A percentile compares a stretch with the other conserved stretches of the same genome.
Conservation (phyloP, 352 stramenopile genomes). For the Phytophthora hibernalis region DNA sequence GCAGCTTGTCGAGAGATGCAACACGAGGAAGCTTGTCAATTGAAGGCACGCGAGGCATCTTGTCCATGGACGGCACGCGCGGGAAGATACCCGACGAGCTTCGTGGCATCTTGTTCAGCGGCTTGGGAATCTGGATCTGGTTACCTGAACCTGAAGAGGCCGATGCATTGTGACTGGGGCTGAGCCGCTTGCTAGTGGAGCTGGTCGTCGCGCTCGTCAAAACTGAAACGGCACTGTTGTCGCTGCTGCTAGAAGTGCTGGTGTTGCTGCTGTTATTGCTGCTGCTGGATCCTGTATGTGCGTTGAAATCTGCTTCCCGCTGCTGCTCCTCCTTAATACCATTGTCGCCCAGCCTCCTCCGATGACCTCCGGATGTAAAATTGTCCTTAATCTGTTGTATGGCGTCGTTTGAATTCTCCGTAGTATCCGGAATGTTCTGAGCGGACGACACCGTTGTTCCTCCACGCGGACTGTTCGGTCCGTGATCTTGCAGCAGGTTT, state of each 20-base stretch:
- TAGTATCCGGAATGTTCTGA: slow-evolving; percentile 19
- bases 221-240: slow-evolving; percentile 19
- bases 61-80: slow-evolving; percentile 80
- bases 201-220: slow-evolving; percentile 17
- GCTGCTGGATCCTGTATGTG: slow-evolving; percentile 19
- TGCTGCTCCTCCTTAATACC: slow-evolving; percentile 45
- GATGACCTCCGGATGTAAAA: slow-evolving; percentile 15
- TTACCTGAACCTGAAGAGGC: slow-evolving; percentile 52
- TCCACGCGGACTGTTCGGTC: slow-evolving; percentile 53
- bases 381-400: slow-evolving; percentile 26
- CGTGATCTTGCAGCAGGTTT: slow-evolving; percentile 72
- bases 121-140: slow-evolving; percentile 79
- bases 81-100: slow-evolving; percentile 85
- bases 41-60: slow-evolving; percentile 58
- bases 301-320: slow-evolving; percentile 29
- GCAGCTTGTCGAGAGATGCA: slow-evolving; percentile 78
- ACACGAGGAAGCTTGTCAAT: slow-evolving; percentile 74
- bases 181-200: slow-evolving; percentile 50
- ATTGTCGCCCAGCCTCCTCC: slow-evolving; percentile 34
- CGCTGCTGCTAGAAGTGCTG: slow-evolving; percentile 1
- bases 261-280: slow-evolving; percentile 13
- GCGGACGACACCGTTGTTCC: background rate
- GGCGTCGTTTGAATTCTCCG: slow-evolving; percentile 25
- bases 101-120: slow-evolving; percentile 79
- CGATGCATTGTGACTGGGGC: slow-evolving; percentile 43